These are phyloP conservation scores for Hymenoscyphus repandus DNA, from an alignment of 2,329 filamentous ascomycete species.

Conservation along the genomic window DNA sequence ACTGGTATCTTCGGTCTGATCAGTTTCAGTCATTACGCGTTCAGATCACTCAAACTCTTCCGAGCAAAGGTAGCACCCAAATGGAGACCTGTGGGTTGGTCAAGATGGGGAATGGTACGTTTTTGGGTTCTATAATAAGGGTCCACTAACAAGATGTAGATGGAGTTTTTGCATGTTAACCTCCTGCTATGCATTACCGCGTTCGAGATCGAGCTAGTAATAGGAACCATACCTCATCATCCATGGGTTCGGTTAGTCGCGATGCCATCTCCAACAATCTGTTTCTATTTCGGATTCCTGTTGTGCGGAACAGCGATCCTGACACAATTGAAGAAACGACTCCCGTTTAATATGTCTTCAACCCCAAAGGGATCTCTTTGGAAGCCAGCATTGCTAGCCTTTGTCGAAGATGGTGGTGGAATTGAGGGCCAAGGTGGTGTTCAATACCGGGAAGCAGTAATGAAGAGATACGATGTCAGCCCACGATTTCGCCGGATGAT, in stretches of 20 bases:
- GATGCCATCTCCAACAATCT: constrained; percentile 26
- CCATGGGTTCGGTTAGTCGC: constrained; percentile 24
- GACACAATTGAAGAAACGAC: constrained; percentile 14
- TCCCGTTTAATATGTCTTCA: constrained; percentile 28
- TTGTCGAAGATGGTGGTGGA: constrained; percentile 24
- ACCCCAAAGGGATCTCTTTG: constrained; percentile 23
- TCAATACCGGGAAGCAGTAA: constrained; percentile 19
- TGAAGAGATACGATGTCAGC: constrained; percentile 25
- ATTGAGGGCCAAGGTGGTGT: constrained; percentile 26
- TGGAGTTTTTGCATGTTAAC: constrained; percentile 24
- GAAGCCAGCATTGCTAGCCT: constrained; percentile 21
- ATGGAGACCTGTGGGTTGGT: constrained; percentile 27
- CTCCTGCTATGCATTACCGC: constrained; percentile 21
- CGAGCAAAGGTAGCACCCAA: constrained; percentile 13
- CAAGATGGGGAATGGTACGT: constrained; percentile 26
- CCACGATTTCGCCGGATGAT: constrained; percentile 24
- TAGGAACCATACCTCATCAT: constrained; percentile 19
- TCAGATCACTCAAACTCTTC: constrained; percentile 24
- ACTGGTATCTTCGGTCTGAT: constrained; percentile 25
- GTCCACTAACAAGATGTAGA: not conserved
- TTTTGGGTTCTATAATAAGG: not conserved
- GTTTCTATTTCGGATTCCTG: constrained; percentile 23
- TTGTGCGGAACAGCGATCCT: constrained; percentile 18
- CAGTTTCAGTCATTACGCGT: constrained; percentile 25
- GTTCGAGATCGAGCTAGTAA: constrained; percentile 25